Percentiles rank a stretch among this genome's conserved stretches.
These are phyloP conservation scores for Globisporangium takayamanum DNA, from an alignment of 352 stramenopile species.

Conservation along the genomic window DNA sequence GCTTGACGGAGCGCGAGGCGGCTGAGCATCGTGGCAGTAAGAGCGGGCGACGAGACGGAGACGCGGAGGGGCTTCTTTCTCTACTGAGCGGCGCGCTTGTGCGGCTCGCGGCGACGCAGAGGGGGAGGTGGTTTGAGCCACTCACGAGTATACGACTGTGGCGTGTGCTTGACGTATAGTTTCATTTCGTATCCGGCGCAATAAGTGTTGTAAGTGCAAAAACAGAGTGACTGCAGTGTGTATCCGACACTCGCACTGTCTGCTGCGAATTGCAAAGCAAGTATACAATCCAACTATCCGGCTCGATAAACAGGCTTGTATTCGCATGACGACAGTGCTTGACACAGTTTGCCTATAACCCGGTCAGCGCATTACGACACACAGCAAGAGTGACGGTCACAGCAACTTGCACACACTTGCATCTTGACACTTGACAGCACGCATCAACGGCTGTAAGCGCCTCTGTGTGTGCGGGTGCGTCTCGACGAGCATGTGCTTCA, in stretches of 20 bases:
- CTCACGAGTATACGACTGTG: neutral
- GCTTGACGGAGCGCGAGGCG: conserved; percentile 65
- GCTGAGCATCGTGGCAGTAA: conserved; percentile 48
- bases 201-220: neutral
- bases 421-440: too few relatives aligned
- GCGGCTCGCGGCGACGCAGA: neutral
- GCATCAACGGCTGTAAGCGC: too few relatives aligned
- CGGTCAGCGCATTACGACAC: too few relatives aligned
- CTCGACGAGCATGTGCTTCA: too few relatives aligned
- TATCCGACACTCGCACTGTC: too few relatives aligned
- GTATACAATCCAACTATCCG: too few relatives aligned
- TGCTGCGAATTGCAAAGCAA: too few relatives aligned
- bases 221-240: too few relatives aligned
- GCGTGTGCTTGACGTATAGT: neutral
- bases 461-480: too few relatives aligned
- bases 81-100: conserved; percentile 3
- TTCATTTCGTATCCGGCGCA: neutral
- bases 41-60: conserved; percentile 2
- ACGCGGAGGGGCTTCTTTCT: conserved; percentile 10
- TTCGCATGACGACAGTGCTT: too few relatives aligned
- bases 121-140: conserved; percentile 13
- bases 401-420: neutral
- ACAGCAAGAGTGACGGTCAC: neutral
- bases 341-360: too few relatives aligned
- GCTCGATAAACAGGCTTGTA: too few relatives aligned